A percentile compares a stretch with the other conserved stretches of the same genome.
These are phyloP conservation scores for Funneliformis geosporum DNA, from an alignment of 192 early-diverging fungal species.

Conservation along the genomic window DNA sequence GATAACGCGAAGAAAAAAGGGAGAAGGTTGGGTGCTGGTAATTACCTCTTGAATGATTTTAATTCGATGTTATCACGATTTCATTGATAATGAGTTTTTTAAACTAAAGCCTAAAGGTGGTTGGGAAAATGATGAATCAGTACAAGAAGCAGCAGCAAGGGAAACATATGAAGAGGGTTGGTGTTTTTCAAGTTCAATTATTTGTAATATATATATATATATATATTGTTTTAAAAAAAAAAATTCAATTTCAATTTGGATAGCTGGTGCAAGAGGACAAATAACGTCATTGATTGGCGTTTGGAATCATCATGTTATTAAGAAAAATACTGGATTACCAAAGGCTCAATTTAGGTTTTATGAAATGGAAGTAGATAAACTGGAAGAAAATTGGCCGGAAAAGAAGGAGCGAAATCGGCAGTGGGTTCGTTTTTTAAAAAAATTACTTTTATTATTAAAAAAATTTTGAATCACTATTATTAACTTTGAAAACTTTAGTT, in stretches of 20 bases:
- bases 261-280: conserved; percentile 56
- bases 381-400: conserved; percentile 58
- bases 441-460: neutral
- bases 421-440: conserved; percentile 42
- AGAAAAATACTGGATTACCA: conserved; percentile 42
- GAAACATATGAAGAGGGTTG: conserved; percentile 68
- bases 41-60: conserved; percentile 1
- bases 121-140: conserved; percentile 64
- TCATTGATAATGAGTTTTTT: neutral
- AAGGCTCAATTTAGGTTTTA: conserved; percentile 51
- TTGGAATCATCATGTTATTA: conserved; percentile 46
- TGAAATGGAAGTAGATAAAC: conserved; percentile 58
- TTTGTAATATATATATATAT: no score
- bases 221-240: neutral
- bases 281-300: conserved; percentile 53
- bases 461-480: neutral
- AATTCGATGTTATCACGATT: neutral
- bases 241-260: neutral
- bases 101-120: conserved; percentile 58
- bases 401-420: conserved; percentile 48
- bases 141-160: conserved; percentile 54
- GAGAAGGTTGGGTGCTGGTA: conserved; percentile 54
- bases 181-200: neutral
- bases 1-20: conserved; percentile 50
- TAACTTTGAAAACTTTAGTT: conserved; percentile 35